A percentile compares a stretch with the other conserved stretches of the same genome.
These are phyloP conservation scores for Salvia rosmarinus DNA, from an alignment of 257 asterid genomes.

Conservation along the genomic window DNA sequence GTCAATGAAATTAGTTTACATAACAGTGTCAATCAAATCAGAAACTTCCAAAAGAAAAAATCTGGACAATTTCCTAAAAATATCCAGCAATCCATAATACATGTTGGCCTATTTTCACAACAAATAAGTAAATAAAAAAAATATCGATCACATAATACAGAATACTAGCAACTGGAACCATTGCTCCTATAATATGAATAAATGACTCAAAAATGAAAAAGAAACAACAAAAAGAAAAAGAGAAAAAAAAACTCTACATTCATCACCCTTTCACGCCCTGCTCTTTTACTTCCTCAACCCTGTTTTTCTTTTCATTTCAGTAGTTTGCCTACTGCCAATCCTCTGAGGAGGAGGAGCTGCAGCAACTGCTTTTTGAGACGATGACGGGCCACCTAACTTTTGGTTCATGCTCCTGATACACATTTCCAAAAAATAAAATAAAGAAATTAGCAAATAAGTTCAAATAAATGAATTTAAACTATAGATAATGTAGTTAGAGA, in stretches of 20 bases:
- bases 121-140: constrained; percentile 15
- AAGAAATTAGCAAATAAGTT: background rate
- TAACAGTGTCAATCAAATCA: constrained; percentile 15
- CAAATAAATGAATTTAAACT: background rate
- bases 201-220: constrained; percentile 1
- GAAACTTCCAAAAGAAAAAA: constrained; percentile 15
- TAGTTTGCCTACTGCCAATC: constrained; percentile 50
- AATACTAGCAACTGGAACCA: constrained; percentile 57
- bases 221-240: background rate
- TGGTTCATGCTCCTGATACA: constrained; percentile 61
- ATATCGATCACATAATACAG: constrained; percentile 33
- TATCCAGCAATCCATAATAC: constrained; percentile 35
- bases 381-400: constrained; percentile 69
- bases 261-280: background rate
- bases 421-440: constrained; percentile 4
- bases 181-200: constrained; percentile 49
- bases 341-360: constrained; percentile 48
- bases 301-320: constrained; percentile 65
- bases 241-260: constrained; percentile 16
- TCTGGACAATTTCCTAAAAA: constrained; percentile 19
- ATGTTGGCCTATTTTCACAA: constrained; percentile 35
- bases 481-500: too few species aligned
- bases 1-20: constrained; percentile 15
- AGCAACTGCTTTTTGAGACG: constrained; percentile 57
- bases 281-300: constrained; percentile 63